These are phyloP conservation scores for Solanum sparsipilum DNA, from an alignment of 257 asterid genomes.

Conservation along the genomic window DNA sequence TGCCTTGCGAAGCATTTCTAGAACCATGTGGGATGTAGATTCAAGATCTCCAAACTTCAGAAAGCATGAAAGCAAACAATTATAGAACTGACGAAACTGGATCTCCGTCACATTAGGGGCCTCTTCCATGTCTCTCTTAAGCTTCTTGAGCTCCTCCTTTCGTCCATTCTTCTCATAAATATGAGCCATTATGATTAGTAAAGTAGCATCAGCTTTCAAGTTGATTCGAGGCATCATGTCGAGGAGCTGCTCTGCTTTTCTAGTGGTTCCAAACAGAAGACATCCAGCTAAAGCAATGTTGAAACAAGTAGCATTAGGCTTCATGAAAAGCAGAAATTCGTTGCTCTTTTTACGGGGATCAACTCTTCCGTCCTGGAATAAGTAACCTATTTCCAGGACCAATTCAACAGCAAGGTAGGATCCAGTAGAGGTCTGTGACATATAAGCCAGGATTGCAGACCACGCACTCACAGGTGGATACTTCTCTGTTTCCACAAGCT, in stretches of 20 bases:
- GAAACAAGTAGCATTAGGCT: conserved; percentile 32
- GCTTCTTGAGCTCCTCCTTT: conserved; percentile 70
- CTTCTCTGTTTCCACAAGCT: conserved; percentile 60
- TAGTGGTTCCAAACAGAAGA: conserved; percentile 63
- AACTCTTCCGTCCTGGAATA: conserved; percentile 74
- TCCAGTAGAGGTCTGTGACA: conserved; percentile 57
- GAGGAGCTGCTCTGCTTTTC: conserved; percentile 90
- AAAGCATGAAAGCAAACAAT: conserved; percentile 74
- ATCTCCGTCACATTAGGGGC: conserved; percentile 39
- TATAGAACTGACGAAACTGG: conserved; percentile 73
- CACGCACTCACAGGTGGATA: conserved; percentile 74
- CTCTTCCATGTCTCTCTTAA: conserved; percentile 72
- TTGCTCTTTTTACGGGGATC: conserved; percentile 55
- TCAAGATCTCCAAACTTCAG: conserved; percentile 74
- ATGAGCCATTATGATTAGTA: conserved; percentile 66
- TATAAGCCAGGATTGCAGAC: conserved; percentile 65
- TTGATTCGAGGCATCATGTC: conserved; percentile 86
- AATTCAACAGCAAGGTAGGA: conserved; percentile 74
- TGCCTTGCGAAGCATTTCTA: conserved; percentile 84
- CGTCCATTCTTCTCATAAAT: conserved; percentile 80
- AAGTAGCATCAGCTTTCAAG: conserved; percentile 57
- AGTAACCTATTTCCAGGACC: conserved; percentile 81
- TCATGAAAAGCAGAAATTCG: conserved; percentile 24
- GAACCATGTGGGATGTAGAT: conserved; percentile 67
- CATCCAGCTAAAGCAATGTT: conserved; percentile 77